phyloP scores from a whole-genome alignment of 352 stramenopile genomes.

The Globisporangium ultimum region DNA sequence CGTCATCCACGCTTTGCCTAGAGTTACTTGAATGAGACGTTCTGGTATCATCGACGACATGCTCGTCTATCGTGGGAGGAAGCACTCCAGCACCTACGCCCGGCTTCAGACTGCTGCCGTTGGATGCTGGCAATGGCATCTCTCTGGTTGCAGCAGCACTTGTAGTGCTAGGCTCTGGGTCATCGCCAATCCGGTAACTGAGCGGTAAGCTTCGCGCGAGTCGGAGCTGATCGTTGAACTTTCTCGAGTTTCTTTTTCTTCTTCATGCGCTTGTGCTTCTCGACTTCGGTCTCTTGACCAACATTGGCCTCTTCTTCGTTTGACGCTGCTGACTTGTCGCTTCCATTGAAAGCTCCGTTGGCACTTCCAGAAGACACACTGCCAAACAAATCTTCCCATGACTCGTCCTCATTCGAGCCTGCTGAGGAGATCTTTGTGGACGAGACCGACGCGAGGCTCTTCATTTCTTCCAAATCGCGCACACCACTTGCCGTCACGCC shows the following conservation, averaged over 20 bases:
- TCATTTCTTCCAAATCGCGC: constrained; percentile 64
- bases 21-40: background rate
- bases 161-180: constrained; percentile 16
- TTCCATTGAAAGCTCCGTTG: constrained; percentile 17
- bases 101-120: background rate
- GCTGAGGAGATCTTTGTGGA: constrained; percentile 21
- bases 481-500: constrained; percentile 16
- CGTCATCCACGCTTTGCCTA: constrained; percentile 10
- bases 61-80: background rate
- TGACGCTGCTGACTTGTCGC: constrained; percentile 11
- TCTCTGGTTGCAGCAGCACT: background rate
- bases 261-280: constrained; percentile 48
- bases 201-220: constrained; percentile 49
- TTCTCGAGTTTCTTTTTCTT: constrained; percentile 61
- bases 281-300: constrained; percentile 6
- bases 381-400: constrained; percentile 73
- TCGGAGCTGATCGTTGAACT: constrained; percentile 67
- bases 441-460: constrained; percentile 49
- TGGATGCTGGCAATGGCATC: constrained; percentile 4
- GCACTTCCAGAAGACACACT: constrained; percentile 12
- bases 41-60: background rate
- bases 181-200: constrained; percentile 51
- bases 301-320: constrained; percentile 15
- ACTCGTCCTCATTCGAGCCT: constrained; percentile 30
- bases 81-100: background rate